Evolutionary conservation across 2,329 filamentous ascomycete species (phyloP), one percentile per base, ranked within the genome.

Genomic region (Purpureocillium lavendulum): DNA sequence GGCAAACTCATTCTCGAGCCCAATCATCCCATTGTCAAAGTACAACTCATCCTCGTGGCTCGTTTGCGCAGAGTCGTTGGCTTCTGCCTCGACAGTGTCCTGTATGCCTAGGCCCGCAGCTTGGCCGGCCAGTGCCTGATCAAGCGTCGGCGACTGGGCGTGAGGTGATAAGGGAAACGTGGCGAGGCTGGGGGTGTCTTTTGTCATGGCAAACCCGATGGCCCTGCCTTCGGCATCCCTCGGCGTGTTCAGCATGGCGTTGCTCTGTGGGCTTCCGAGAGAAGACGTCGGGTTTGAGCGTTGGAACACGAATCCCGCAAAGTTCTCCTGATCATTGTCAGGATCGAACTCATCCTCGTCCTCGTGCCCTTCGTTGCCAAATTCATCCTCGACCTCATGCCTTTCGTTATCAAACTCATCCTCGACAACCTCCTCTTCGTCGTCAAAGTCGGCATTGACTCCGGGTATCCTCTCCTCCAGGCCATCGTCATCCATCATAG

Each of bases 381-480:
- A 41, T 4, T 55, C 55, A 2, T 49, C 45, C 3, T 49, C 57
- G 1, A n/a, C n/a, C n/a, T n/a, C n/a, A n/a, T n/a, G n/a, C n/a
- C n/a, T n/a, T n/a, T n/a, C n/a, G n/a, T n/a, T n/a, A n/a, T n/a
- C 71, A 10, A 61, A 41, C 4, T 55, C 55, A 2, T 49, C 45
- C 3, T 49, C 57, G 1, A n/a, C n/a, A n/a, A 52, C 18, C 4
- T 37, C 42, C 34, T 41, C 45, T 4, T 49, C 49, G n/a, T 44
- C 40, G 7, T 50, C 43, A 17, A 45, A 39, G 14, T 49, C 45
- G 13, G 44, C 47, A 18, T 77, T 64, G n/a, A 70, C 59, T 3
- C 73, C 74, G 0, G 80, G 80, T 21, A 84, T 83, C n/a, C 66
- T 66, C 55, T 85, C 82, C 46, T 85, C 81, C 3, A 79, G 61